Base-by-base conservation (phyloP, 345 rosid genomes). In the Salix dunnii region DNA sequence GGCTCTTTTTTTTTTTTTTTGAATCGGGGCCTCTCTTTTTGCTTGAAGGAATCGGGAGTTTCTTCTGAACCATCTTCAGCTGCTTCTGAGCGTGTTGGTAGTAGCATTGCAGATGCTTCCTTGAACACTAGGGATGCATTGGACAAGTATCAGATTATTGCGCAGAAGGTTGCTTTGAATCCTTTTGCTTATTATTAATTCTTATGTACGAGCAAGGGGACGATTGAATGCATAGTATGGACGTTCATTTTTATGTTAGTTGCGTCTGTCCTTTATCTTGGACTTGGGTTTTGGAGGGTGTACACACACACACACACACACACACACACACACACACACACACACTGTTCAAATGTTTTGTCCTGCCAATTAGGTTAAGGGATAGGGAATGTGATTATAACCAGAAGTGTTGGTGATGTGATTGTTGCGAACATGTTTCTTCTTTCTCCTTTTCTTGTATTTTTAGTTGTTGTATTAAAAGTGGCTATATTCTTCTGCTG, bases 51-150 rank as follows among this genome's bases (percentile, higher is more conserved):
- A 77, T 42, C 74, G 68, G 90, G 86, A 77, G 74, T 82, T 72
- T 76, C 91, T 71, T 70, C 84, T 42, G 97, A 89, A 75, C 77
- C 84, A 76, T 78, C 94, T 68, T 79, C 88, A 79, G 82, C 84
- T 77, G 84, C 86, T 72, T 62, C 89, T 70, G 99, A 92, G 72
- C 91, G 88, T 28, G 76, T 82, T 84, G 93, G 90, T 70, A 86
- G 77, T 76, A 85, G 83, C 79, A 79, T 74, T 67, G 71, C 89
- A 8, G 98, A 92, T 75, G 91, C 96, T 81, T 88, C 90, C 28
- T 79, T 93, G 70, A 87, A 84, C 86, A 92, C 96, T 46, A 88
- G 96, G 84, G 99, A 96, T 75, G 99, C 97, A 79, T 67, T 96
- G 87, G 99, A 96, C 79, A 92, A 92, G 78, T 96, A 86, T 77